Evolutionary conservation across 2,329 filamentous ascomycete species (phyloP), one percentile per base, ranked within the genome.

Genomic region (Alternaria ventricosa): DNA sequence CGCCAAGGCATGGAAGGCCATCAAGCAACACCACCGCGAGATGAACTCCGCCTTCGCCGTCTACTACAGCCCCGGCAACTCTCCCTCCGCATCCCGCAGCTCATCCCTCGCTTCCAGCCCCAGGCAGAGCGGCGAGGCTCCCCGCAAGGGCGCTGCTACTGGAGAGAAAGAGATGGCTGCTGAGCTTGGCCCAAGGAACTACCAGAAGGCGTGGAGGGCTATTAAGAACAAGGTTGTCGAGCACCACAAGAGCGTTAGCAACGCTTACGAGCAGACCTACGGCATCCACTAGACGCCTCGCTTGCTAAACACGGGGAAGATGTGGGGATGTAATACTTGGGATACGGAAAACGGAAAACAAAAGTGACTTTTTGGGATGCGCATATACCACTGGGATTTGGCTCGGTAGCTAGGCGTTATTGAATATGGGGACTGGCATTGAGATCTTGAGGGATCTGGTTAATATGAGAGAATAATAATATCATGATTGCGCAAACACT

Each of bases 21-120:
- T 78, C 58, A 75, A 76, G 66, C 60, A 72, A 62, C 75, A 77
- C 66, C 75, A 76, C 64, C 65, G 71, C 18, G 71, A 71, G 18
- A 73, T 77, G 63, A 77, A 76, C 64, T 68, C 66, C 1, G 74
- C 74, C 5, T 77, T 74, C 61, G 51, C 64, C 20, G 64, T 69
- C 55, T 75, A 69, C 69, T 77, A 78, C 69, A 65, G 67, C 20
- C 66, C 68, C 2, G 65, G 65, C 30, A 28, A 47, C 23, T 64
- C 65, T 20, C 57, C 65, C 15, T 53, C 63, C 43, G 66, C 66
- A 22, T 66, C 63, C 4, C 64, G 67, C 56, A 36, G 49, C 51
- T 60, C 47, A 33, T 67, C 64, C 10, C 20, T 51, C 18, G 56
- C 55, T 4, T 59, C 63, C 3, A 61, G 66, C 28, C 70, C 70